A percentile compares a stretch with the other conserved stretches of the same genome.
Conservation (phyloP, 2,329 filamentous ascomycete species). For the Xylaria digitata region DNA sequence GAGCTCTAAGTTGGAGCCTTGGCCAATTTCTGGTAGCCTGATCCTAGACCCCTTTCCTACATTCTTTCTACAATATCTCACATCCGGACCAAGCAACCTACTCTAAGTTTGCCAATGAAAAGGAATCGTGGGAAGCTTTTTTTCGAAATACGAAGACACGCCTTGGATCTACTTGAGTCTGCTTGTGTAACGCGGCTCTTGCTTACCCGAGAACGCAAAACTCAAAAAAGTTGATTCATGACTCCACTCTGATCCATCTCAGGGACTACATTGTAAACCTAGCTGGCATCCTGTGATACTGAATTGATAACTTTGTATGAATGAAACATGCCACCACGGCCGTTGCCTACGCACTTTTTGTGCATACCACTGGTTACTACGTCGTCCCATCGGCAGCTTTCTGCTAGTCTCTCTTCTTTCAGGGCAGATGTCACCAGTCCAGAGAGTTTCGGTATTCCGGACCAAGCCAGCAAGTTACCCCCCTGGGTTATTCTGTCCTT, state of each 20-base stretch:
- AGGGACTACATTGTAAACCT: not conserved
- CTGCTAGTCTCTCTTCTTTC: constrained; percentile 71
- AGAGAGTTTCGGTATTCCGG: constrained; percentile 64
- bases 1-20: constrained; percentile 18
- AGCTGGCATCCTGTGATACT: not conserved
- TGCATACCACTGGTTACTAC: constrained; percentile 77
- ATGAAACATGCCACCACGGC: constrained; percentile 51
- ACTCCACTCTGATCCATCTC: not conserved
- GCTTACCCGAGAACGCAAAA: not conserved
- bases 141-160: not conserved
- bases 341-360: constrained; percentile 76
- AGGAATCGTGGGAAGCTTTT: not conserved
- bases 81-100: not conserved
- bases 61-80: constrained; percentile 19
- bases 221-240: not conserved
- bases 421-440: constrained; percentile 64
- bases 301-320: constrained; percentile 4
- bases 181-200: not conserved
- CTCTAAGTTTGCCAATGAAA: not conserved
- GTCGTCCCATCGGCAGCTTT: constrained; percentile 71
- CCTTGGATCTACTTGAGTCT: not conserved
- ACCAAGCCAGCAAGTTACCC: constrained; percentile 60
- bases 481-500: not conserved
- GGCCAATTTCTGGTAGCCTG: constrained; percentile 16
- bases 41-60: constrained; percentile 12